Evolutionary conservation across 805 yeast species (phyloP).

Genomic region (Starmerella davenportii): DNA sequence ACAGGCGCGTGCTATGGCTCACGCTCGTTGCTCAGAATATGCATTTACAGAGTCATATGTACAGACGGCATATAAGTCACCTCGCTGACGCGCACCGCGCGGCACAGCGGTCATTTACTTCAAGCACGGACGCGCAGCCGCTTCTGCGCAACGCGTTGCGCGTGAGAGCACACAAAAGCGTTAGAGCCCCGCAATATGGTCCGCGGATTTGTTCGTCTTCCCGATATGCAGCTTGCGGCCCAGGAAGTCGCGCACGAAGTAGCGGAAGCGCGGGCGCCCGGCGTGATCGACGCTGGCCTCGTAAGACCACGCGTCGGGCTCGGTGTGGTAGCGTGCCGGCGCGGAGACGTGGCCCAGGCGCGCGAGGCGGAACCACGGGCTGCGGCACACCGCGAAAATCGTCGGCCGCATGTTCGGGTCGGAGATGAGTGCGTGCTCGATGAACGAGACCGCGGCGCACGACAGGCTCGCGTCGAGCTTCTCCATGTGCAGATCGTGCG

Average conservation of each 20-base stretch:
- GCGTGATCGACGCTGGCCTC: not conserved
- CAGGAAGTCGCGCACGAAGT: not conserved
- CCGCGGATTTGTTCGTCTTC: not conserved
- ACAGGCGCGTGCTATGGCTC: too few relatives aligned
- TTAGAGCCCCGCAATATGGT: not conserved
- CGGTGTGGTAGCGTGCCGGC: not conserved
- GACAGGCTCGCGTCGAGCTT: constrained; percentile 36
- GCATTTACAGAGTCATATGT: too few relatives aligned
- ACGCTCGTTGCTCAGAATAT: too few relatives aligned
- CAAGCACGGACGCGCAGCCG: too few relatives aligned
- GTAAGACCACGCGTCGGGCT: not conserved
- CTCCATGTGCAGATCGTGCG: constrained; percentile 64
- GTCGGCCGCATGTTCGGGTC: constrained; percentile 32
- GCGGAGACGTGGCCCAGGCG: not conserved
- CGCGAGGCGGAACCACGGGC: not conserved
- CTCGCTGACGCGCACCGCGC: too few relatives aligned
- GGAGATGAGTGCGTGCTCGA: constrained; percentile 41
- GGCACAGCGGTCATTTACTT: too few relatives aligned
- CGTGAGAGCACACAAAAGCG: too few relatives aligned
- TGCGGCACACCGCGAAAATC: not conserved
- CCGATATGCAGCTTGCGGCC: not conserved
- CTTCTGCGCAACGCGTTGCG: too few relatives aligned
- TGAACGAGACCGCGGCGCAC: constrained; percentile 48
- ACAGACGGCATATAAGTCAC: too few relatives aligned
- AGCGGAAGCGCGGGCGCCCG: not conserved